Conservation (phyloP, 2,329 filamentous ascomycete species). For the Dryadomyces quercivorus region DNA sequence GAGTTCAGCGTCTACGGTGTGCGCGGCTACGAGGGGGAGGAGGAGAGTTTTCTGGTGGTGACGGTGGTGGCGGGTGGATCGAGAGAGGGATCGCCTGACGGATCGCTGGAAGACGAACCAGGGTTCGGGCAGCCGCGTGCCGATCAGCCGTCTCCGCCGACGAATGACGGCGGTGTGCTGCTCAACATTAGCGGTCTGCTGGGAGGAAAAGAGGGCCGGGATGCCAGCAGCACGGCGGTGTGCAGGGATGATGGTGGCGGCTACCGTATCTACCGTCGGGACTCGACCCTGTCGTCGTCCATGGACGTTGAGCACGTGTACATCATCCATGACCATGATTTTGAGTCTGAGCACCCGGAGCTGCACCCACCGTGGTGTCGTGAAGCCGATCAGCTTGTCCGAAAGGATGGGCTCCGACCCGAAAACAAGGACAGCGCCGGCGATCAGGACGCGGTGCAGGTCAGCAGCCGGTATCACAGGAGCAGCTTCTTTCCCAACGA, state of each 20-base stretch:
- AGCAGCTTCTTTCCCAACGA: conserved; percentile 3
- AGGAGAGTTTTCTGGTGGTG: not conserved
- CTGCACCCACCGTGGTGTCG: not conserved
- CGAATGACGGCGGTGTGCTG: not conserved
- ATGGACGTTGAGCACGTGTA: not conserved
- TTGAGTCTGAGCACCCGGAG: not conserved
- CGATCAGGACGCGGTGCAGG: not conserved
- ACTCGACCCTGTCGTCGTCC: not conserved
- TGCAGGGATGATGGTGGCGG: not conserved
- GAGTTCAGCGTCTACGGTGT: not conserved
- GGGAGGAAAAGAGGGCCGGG: not conserved
- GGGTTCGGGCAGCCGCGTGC: not conserved
- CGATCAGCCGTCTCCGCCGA: not conserved
- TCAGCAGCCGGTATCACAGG: not conserved
- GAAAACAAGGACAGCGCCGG: not conserved
- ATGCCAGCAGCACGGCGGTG: not conserved
- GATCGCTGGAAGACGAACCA: not conserved
- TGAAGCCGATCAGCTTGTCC: not conserved
- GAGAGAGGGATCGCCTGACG: not conserved
- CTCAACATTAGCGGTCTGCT: not conserved
- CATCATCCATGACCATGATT: not conserved
- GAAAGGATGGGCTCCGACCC: not conserved
- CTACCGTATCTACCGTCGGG: not conserved
- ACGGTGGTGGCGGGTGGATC: not conserved
- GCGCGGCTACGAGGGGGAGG: not conserved